phyloP scores from a whole-genome alignment of 2,329 filamentous ascomycete genomes.

The Sporothrix pseudoabietina region DNA sequence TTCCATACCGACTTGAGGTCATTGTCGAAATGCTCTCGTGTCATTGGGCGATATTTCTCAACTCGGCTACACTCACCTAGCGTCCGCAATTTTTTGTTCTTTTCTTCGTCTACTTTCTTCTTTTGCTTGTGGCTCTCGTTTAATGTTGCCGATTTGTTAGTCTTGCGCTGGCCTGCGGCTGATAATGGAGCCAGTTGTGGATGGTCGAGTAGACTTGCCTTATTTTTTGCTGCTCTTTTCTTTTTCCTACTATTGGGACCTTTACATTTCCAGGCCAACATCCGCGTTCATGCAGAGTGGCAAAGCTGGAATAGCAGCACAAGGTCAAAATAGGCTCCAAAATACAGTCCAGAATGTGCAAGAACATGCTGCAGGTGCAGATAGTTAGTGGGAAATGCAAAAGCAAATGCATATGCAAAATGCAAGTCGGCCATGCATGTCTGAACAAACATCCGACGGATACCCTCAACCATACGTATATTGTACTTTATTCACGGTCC shows the following conservation, averaged over 20 bases:
- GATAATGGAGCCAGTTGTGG: background rate
- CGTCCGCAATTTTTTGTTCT: background rate
- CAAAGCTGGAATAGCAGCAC: background rate
- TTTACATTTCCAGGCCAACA: background rate
- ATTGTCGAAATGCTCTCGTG: background rate
- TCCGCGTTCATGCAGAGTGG: background rate
- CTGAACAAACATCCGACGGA: slow-evolving; percentile 1
- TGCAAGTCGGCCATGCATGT: background rate
- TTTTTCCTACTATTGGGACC: background rate
- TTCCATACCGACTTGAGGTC: background rate
- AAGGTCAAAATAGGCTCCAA: background rate
- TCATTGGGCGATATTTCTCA: background rate
- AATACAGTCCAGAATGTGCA: background rate
- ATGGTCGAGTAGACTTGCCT: background rate
- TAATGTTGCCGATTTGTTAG: background rate
- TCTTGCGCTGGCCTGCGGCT: background rate
- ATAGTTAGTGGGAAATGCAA: background rate
- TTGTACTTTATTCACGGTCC: background rate
- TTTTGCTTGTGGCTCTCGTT: background rate
- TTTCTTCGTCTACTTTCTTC: background rate
- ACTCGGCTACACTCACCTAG: background rate
- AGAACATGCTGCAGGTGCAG: background rate
- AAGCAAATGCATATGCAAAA: background rate
- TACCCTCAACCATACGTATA: background rate
- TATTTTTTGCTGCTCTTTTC: background rate